A percentile compares a stretch with the other conserved stretches of the same genome.
phyloP scores from a whole-genome alignment of 805 yeast species.

The Priceomyces melissophilus region DNA sequence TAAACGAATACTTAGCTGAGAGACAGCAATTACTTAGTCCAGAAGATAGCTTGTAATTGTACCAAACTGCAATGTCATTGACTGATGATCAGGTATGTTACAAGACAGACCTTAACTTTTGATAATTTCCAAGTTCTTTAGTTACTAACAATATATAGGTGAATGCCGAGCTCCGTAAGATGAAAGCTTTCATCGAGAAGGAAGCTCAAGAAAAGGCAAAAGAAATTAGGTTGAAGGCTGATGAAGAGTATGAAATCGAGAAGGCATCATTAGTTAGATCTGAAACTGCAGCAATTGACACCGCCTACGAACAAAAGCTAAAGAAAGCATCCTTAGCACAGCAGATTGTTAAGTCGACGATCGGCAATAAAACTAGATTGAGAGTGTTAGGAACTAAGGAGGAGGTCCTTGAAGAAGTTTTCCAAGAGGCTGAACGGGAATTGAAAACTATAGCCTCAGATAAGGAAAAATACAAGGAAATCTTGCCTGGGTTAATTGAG shows the following conservation, averaged over 20 bases:
- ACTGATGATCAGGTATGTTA: slow-evolving; percentile 31
- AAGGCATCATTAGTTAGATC: slow-evolving; percentile 92
- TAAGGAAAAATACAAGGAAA: slow-evolving; percentile 56
- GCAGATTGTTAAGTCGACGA: slow-evolving; percentile 92
- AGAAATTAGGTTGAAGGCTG: slow-evolving; percentile 92
- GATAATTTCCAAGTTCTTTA: not conserved
- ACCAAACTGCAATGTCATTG: slow-evolving; percentile 20
- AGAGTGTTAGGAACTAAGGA: slow-evolving; percentile 82
- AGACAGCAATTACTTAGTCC: too few species aligned
- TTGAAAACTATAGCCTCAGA: slow-evolving; percentile 58
- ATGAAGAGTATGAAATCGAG: slow-evolving; percentile 98
- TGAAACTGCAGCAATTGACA: slow-evolving; percentile 86
- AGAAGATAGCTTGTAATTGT: too few species aligned
- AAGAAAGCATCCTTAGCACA: slow-evolving; percentile 91
- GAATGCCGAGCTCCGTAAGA: slow-evolving; percentile 90
- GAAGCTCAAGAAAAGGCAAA: slow-evolving; percentile 99
- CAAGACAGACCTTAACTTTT: not conserved
- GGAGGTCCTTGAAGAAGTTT: slow-evolving; percentile 68
- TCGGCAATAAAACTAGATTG: slow-evolving; percentile 92
- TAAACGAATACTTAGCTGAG: too few species aligned
- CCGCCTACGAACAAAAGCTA: slow-evolving; percentile 71
- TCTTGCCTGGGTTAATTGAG: slow-evolving; percentile 74
- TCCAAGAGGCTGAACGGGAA: slow-evolving; percentile 62
- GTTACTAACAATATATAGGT: slow-evolving; percentile 47
- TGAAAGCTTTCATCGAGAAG: slow-evolving; percentile 98